Percentiles rank a stretch among this genome's conserved stretches.
phyloP scores from a whole-genome alignment of 495 filamentous ascomycete species.

The Xylaria intraflava region DNA sequence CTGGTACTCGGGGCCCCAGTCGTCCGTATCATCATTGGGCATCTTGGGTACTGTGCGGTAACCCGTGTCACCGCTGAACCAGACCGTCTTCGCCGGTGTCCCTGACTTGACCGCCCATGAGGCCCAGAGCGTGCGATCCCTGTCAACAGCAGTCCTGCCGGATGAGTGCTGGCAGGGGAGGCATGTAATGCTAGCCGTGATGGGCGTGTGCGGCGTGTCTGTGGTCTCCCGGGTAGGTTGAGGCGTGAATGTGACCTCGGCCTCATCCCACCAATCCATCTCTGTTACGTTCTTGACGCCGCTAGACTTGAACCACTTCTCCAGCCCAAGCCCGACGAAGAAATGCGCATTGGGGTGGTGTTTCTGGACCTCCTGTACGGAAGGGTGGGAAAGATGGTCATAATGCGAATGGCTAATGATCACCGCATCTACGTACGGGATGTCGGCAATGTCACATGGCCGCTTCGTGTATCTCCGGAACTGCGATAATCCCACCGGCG shows the following conservation, averaged over 20 bases:
- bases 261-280: conserved; percentile 93
- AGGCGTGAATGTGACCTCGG: conserved; percentile 59
- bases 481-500: conserved; percentile 62
- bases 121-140: conserved; percentile 72
- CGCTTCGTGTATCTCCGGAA: conserved; percentile 76
- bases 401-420: conserved; percentile 93
- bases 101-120: conserved; percentile 79
- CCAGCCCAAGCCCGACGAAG: conserved; percentile 83
- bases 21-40: conserved; percentile 53
- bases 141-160: conserved; percentile 62
- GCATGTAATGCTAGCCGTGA: conserved; percentile 71
- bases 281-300: conserved; percentile 74
- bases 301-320: conserved; percentile 67
- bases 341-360: conserved; percentile 76
- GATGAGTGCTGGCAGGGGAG: conserved; percentile 83
- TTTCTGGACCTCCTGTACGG: conserved; percentile 61
- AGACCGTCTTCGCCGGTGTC: conserved; percentile 52
- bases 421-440: conserved; percentile 81
- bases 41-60: conserved; percentile 78
- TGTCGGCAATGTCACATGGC: conserved; percentile 70
- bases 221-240: conserved; percentile 16
- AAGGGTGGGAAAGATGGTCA: conserved; percentile 79
- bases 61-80: conserved; percentile 72
- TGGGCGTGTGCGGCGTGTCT: conserved; percentile 32
- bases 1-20: conserved; percentile 61